Base-by-base conservation (phyloP, 2,329 filamentous ascomycete species). In the Fusarium drepaniforme region DNA sequence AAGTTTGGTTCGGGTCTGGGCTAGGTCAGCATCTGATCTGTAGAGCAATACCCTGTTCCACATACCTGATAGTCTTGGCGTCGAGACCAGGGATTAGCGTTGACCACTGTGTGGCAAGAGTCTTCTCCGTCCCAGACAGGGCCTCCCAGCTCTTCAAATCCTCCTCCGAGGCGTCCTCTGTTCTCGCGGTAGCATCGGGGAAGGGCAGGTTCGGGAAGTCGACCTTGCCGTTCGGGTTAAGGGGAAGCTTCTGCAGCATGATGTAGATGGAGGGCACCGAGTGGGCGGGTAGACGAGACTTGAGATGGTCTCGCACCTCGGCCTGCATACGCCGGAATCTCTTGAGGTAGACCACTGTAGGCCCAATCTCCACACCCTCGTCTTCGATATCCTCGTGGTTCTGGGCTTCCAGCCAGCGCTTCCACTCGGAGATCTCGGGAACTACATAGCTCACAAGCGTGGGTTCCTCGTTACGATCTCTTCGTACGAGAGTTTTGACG, bases 371-470 rank as follows among this genome's bases (percentile, higher is more conserved):
- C 3, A 79, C 80, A 69, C 85, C 88, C 62, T 89, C 84, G 25
- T 91, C 89, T 63, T 88, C 83, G 8, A 86, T 83, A 49, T 91
- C 91, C 46, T 90, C 85, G 5, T 88, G 80, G 23, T 86, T 84
- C 75, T 88, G 85, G 62, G 86, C 84, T 56, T 89, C 83, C 38
- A 95, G 86, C 28, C 63, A 66, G 25, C 38, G 49, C 37, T 57
- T 57, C 62, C 94, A 97, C 76, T 92, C 89, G 74, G 88, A 88
- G 2, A 70, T 37, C 25, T 67, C 67, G 11, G 95, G 94, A 5
- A 98, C 95, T 70, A 97, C 90, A 82, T 98, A 98, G 82, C 92
- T 97, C 78, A 97, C 94, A 35, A 98, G 86, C 0, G 90, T 96
- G 18, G 91, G 94, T 82, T 98, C 95, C 82, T 81, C 94, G 64